These are phyloP conservation scores for Atkinsonella hypoxylon DNA, from an alignment of 2,329 filamentous ascomycete genomes.

Conservation along the genomic window DNA sequence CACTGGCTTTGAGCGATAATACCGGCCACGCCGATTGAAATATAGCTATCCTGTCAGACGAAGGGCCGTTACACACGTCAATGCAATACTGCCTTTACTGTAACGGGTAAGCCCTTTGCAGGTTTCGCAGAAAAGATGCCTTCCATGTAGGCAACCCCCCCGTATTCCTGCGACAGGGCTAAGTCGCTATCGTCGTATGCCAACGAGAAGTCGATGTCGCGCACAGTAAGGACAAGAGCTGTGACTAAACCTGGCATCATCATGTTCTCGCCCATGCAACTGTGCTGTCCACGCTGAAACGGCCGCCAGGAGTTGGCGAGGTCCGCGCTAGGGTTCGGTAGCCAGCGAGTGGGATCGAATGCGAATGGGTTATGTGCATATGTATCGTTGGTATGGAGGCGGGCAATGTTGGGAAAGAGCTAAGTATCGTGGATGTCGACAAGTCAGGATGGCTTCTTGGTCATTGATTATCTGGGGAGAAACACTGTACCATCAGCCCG, in stretches of 20 bases:
- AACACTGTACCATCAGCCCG: neutral
- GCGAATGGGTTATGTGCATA: neutral
- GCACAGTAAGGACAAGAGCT: neutral
- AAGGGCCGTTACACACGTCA: neutral
- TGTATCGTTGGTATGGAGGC: neutral
- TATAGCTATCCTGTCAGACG: neutral
- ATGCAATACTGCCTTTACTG: neutral
- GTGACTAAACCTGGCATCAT: slow-evolving; percentile 2
- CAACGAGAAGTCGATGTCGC: neutral
- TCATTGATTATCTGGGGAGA: neutral
- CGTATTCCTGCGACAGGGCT: neutral
- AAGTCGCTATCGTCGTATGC: slow-evolving; percentile 1
- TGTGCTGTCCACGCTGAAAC: slow-evolving; percentile 3
- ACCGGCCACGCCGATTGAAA: neutral
- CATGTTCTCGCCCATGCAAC: slow-evolving; percentile 4
- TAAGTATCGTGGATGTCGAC: neutral
- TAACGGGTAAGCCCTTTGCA: slow-evolving; percentile 1
- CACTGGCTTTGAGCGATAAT: no score
- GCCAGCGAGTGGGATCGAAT: slow-evolving; percentile 1
- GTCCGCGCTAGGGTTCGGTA: neutral
- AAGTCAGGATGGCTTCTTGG: neutral
- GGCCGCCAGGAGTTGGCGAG: neutral
- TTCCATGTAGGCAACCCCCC: slow-evolving; percentile 1
- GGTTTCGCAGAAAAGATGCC: slow-evolving; percentile 3
- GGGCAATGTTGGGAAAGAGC: neutral